Evolutionary conservation across 2,329 filamentous ascomycete genomes (phyloP), one percentile per base, ranked within the genome.

Genomic region (Paecilomyces variotii): DNA sequence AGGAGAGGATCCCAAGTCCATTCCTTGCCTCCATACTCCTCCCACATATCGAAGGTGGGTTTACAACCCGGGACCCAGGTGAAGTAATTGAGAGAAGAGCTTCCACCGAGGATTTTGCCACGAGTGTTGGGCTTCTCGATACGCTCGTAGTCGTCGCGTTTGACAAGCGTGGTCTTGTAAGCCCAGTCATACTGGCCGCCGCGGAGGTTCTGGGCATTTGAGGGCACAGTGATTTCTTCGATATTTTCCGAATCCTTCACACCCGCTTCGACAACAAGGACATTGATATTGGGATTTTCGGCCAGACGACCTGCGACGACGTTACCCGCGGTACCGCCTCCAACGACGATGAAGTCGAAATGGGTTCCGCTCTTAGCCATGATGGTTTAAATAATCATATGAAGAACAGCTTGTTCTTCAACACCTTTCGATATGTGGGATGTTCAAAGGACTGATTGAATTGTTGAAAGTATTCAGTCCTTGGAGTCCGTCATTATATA

Each of bases 101-200:
- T 83, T 14, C 84, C 84, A 35, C 84, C 84, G 0, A 87, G 80
- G 1, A 76, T 77, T 69, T 84, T 84, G 9, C 84, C 81, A 49
- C 84, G 78, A 9, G 83, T 85, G 66, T 86, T 86, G 54, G 83
- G 83, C 73, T 86, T 85, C 67, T 87, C 83, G 45, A 86, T 74
- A 11, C 84, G 81, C 55, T 80, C 80, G 65, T 86, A 86, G 64
- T 86, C 68, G 10, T 68, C 65, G 24, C 68, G 67, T 54, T 84
- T 78, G 66, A 86, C 79, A 72, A 87, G 79, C 30, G 82, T 85
- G 1, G 82, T 82, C 73, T 86, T 85, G 71, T 85, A 87, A 0
- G 75, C 75, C 82, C 82, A 86, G 68, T 86, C 84, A 64, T 84
- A 79, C 65, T 84, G 70, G 67, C 79, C 82, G 19, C 76, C 78